These are phyloP conservation scores for Eucalyptus camaldulensis DNA, from an alignment of 345 rosid genomes.

Conservation along the genomic window DNA sequence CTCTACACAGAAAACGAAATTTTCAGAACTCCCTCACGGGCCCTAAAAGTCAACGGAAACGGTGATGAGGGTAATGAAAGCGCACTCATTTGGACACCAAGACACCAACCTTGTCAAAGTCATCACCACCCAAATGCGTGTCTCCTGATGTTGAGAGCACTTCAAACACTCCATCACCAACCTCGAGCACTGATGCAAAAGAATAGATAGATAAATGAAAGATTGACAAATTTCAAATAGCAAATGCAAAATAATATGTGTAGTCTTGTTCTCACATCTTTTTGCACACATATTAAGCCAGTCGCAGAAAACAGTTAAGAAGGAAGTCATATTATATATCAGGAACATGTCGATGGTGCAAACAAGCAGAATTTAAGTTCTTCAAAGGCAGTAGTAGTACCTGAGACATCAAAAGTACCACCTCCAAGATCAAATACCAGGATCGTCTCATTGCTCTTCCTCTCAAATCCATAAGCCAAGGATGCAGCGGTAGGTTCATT, in stretches of 20 bases:
- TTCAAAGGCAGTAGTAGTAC: constrained; percentile 13
- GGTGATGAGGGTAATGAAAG: background rate
- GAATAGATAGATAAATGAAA: background rate
- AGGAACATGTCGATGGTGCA: background rate
- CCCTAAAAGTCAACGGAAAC: background rate
- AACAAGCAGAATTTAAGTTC: background rate
- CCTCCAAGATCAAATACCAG: constrained; percentile 99
- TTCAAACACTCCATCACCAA: constrained; percentile 99
- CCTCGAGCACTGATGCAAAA: constrained; percentile 74
- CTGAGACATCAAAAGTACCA: constrained; percentile 99
- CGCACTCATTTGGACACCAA: background rate
- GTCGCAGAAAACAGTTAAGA: background rate
- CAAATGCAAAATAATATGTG: background rate
- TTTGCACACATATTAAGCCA: background rate
- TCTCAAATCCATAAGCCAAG: constrained; percentile 95
- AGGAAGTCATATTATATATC: background rate
- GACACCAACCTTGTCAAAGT: constrained; percentile 71
- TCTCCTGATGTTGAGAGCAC: constrained; percentile 98
- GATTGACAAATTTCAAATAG: background rate
- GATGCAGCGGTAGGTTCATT: constrained; percentile 99
- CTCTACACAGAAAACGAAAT: constrained; percentile 32
- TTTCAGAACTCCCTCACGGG: background rate
- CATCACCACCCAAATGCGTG: constrained; percentile 99
- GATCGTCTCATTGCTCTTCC: constrained; percentile 80
- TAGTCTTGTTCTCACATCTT: background rate